Evolutionary conservation across 148 eudicot genomes (phyloP), one percentile per base, ranked within the genome.

Genomic region (Cornus florida): DNA sequence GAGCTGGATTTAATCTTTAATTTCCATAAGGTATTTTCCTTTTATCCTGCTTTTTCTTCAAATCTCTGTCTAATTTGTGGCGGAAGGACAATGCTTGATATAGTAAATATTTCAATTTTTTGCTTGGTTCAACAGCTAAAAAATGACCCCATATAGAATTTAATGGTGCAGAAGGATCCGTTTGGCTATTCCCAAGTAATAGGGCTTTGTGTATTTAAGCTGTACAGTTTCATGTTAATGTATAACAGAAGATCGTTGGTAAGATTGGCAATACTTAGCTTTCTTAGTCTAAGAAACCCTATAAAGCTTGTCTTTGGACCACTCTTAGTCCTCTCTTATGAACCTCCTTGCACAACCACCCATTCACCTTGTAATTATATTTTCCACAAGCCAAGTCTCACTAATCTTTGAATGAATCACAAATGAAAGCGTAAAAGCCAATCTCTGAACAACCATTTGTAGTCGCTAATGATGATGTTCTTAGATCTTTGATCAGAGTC

Each of bases 1-100:
- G 98, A 95, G 79, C 84, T 95, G 89, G 98, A 95, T 84, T 82
- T 95, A 83, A 93, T 95, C 85, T 95, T 93, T 71, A 92, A 95
- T 84, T 95, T 95, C 76, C 98, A 95, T 82, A 93, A 95, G 97
- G 98, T 95, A 88, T 50, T 79, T 80, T 66, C 53, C 10, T 43
- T 46, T 76, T 70, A 35, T 20, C 67, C 73, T 43, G 38, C 76
- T 35, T 70, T 35, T 10, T 70, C 8, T 70, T 76, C 31, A 38
- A 62, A 62, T 67, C 33, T 35, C 4, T 35, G 38, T 35, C 38
- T 35, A 35, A 35, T 35, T 35, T 35, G 38, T 35, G 38, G 38
- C 38, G 5, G 38, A 4, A 35, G 38, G 38, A 35, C 38, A 35
- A 35, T 35, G 38, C 4, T 35, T 35, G 1, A 2, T 35, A 35